Evolutionary conservation across 2,329 filamentous ascomycete species (phyloP), one percentile per base, ranked within the genome.

Genomic region (Fusarium palustre): DNA sequence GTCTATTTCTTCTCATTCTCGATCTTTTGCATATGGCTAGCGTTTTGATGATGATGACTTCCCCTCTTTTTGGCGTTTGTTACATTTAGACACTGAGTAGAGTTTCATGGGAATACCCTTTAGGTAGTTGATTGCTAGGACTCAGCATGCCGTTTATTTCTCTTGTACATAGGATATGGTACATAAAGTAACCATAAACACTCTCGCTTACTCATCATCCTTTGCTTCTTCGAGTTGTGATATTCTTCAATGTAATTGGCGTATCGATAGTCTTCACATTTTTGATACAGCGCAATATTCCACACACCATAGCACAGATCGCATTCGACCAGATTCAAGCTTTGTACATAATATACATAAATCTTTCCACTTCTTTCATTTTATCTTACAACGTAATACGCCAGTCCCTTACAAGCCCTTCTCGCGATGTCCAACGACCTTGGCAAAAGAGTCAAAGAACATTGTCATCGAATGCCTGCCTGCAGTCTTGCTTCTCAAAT

Each of bases 401-500:
- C 10, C 30, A 25, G 6, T 8, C 30, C 34, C 16, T 18, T 66
- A 84, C 18, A 85, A 57, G 6, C 72, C 79, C 79, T 84, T 88
- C 67, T 88, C 86, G 41, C 87, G 80, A 28, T 84, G 78, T 1
- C 86, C 86, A 1, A 84, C 83, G 2, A 89, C 86, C 52, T 80
- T 79, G 52, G 87, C 85, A 70, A 88, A 88, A 9, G 83, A 86
- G 67, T 87, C 86, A 71, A 88, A 84, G 6, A 85, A 81, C 86
- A 89, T 86, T 2, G 85, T 86, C 76, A 89, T 81, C 7, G 85
- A 83, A 74, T 89, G 87, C 3, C 96, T 86, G 0, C 96, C 96
- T 4, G 91, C 92, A 5, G 95, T 99, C 82, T 97, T 86, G 79
- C 93, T 94, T 54, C 96, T 85, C 68, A 99, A 81, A 76, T 97